Percentiles rank a stretch among this genome's conserved stretches.
phyloP scores from a whole-genome alignment of 495 filamentous ascomycete species.

The Xylaria palmicola region DNA sequence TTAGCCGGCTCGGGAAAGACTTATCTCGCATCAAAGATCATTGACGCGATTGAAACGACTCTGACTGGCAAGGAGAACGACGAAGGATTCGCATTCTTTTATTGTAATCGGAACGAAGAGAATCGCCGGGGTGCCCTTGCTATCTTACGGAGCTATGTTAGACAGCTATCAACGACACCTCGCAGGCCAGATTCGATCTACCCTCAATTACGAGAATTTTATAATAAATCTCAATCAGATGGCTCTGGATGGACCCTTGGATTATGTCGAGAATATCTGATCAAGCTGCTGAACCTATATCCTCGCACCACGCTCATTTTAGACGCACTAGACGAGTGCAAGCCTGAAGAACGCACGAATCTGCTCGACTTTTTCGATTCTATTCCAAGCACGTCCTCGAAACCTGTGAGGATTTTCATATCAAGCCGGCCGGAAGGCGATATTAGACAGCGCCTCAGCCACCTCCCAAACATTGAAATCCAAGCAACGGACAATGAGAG shows the following conservation, averaged over 20 bases:
- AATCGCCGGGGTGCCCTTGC: slow-evolving; percentile 26
- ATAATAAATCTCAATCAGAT: not conserved
- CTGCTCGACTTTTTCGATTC: slow-evolving; percentile 20
- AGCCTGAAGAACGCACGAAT: slow-evolving; percentile 13
- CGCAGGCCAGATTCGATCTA: slow-evolving; percentile 15
- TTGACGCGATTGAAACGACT: slow-evolving; percentile 24
- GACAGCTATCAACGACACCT: slow-evolving; percentile 35
- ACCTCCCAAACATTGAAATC: slow-evolving; percentile 37
- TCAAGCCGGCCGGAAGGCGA: slow-evolving; percentile 41
- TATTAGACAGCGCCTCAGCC: slow-evolving; percentile 22
- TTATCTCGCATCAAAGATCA: slow-evolving; percentile 33
- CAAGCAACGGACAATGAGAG: slow-evolving; percentile 28
- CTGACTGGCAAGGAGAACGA: slow-evolving; percentile 13
- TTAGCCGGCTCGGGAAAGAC: slow-evolving; percentile 38
- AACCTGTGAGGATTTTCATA: slow-evolving; percentile 42
- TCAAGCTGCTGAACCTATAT: slow-evolving; percentile 26
- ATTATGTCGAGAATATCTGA: slow-evolving; percentile 24
- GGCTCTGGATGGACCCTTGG: not conserved
- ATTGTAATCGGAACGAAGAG: slow-evolving; percentile 38
- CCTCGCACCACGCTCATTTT: slow-evolving; percentile 25
- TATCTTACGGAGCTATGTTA: slow-evolving; percentile 35
- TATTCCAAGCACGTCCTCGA: slow-evolving; percentile 27
- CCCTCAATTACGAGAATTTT: slow-evolving; percentile 9
- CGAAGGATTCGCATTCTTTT: slow-evolving; percentile 44
- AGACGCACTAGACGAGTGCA: slow-evolving; percentile 32